phyloP scores from a whole-genome alignment of 257 asterid genomes.

The Scutellaria barbata region DNA sequence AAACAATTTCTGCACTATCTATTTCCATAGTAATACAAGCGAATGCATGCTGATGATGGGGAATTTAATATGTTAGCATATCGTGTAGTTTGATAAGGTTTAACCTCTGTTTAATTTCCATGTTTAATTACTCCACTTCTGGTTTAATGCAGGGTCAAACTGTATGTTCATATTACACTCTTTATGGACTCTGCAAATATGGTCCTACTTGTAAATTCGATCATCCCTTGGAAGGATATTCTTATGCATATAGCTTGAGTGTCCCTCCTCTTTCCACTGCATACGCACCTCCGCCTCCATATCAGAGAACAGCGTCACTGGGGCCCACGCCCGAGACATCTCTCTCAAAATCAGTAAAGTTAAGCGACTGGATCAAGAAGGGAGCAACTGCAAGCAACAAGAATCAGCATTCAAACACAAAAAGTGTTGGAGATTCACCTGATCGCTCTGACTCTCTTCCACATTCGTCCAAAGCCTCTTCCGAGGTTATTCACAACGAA shows the following conservation, averaged over 20 bases:
- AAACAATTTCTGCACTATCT: no score
- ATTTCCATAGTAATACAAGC: no score
- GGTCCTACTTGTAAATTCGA: slow-evolving; percentile 69
- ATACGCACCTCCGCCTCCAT: slow-evolving; percentile 34
- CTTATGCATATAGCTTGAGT: slow-evolving; percentile 43
- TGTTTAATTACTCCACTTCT: neutral
- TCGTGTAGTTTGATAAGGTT: neutral
- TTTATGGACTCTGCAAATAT: slow-evolving; percentile 63
- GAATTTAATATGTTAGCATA: neutral
- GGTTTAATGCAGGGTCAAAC: slow-evolving; percentile 59
- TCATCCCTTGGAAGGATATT: slow-evolving; percentile 63
- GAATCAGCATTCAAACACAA: slow-evolving; percentile 33
- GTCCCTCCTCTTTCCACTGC: slow-evolving; percentile 47
- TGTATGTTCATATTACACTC: slow-evolving; percentile 52
- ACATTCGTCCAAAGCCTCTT: slow-evolving; percentile 42
- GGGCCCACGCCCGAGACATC: slow-evolving; percentile 39
- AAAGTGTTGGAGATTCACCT: slow-evolving; percentile 41
- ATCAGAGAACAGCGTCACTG: slow-evolving; percentile 32
- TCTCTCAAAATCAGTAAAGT: slow-evolving; percentile 41
- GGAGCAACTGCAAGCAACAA: slow-evolving; percentile 42
- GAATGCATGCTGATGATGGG: neutral
- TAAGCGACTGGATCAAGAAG: slow-evolving; percentile 48
- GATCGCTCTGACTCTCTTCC: slow-evolving; percentile 42
- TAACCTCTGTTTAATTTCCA: neutral
- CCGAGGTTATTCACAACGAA: slow-evolving; percentile 42